A percentile compares a stretch with the other conserved stretches of the same genome.
phyloP scores from a whole-genome alignment of 192 early-diverging fungal species.

The Linnemannia zychae region DNA sequence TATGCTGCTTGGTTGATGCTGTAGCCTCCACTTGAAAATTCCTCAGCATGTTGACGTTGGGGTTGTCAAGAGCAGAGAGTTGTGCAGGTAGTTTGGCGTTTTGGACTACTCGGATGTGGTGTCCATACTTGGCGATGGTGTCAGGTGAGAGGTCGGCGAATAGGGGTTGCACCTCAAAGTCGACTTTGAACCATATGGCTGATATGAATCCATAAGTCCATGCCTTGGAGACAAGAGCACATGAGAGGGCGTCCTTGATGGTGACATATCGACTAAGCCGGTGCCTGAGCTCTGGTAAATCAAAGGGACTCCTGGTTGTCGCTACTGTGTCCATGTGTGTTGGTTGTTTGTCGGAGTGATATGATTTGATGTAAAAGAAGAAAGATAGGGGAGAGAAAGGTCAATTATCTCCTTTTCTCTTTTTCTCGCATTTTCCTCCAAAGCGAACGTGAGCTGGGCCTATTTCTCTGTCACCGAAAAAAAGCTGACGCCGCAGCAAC shows the following conservation, averaged over 20 bases:
- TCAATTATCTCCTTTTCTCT: not conserved
- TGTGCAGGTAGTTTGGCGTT: not conserved
- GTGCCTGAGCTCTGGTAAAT: not conserved
- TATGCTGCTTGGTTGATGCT: no score
- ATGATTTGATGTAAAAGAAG: not conserved
- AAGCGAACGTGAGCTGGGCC: no score
- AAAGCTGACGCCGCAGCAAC: no score
- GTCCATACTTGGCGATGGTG: not conserved
- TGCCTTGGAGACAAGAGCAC: constrained; percentile 2
- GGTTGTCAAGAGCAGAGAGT: not conserved
- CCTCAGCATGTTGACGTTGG: no score
- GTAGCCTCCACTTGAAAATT: no score
- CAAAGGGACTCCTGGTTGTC: not conserved
- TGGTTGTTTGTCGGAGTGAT: not conserved
- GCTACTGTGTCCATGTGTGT: not conserved
- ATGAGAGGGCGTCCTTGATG: not conserved
- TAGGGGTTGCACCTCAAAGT: not conserved
- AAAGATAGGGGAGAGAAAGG: not conserved
- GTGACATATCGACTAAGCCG: not conserved
- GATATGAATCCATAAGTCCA: constrained; percentile 1
- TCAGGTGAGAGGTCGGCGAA: not conserved
- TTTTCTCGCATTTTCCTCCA: not conserved
- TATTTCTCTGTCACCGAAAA: no score
- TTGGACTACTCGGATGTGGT: constrained; percentile 14
- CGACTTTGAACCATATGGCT: constrained; percentile 14